A percentile compares a stretch with the other conserved stretches of the same genome.
phyloP scores from a whole-genome alignment of 129 eudicot genomes.

The Pittosporum tobira region DNA sequence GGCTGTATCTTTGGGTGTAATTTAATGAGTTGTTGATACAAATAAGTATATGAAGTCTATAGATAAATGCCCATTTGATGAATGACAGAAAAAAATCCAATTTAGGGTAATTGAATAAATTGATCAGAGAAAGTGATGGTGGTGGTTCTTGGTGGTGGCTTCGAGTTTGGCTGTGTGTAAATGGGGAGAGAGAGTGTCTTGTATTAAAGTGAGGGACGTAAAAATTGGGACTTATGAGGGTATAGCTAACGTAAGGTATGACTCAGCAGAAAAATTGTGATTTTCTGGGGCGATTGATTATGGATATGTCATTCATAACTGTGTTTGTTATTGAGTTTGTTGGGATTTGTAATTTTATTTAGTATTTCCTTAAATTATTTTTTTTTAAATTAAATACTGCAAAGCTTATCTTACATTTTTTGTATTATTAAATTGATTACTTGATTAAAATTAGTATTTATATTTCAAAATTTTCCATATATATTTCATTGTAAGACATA shows the following conservation, averaged over 20 bases:
- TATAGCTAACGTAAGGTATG: slow-evolving; percentile 27
- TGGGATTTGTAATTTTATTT: slow-evolving; percentile 9
- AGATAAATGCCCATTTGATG: slow-evolving; percentile 35
- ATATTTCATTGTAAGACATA: too few relatives aligned
- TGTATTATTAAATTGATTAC: neutral
- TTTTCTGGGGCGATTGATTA: slow-evolving; percentile 24
- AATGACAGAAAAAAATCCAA: slow-evolving; percentile 14
- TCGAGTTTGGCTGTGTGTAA: slow-evolving; percentile 39
- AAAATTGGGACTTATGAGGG: slow-evolving; percentile 24
- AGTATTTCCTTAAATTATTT: neutral
- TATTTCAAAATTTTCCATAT: too few relatives aligned
- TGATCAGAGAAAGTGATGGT: slow-evolving; percentile 39
- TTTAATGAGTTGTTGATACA: slow-evolving; percentile 18
- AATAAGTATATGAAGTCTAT: slow-evolving; percentile 10
- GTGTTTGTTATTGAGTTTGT: slow-evolving; percentile 15
- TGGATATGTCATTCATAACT: slow-evolving; percentile 41
- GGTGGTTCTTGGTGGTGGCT: slow-evolving; percentile 41
- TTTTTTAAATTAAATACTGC: neutral
- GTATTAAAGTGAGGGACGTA: slow-evolving; percentile 35
- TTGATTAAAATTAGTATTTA: too few relatives aligned
- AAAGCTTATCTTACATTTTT: neutral
- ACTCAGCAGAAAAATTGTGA: slow-evolving; percentile 31
- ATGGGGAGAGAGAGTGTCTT: slow-evolving; percentile 26
- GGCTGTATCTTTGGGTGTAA: slow-evolving; percentile 16
- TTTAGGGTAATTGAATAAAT: slow-evolving; percentile 22